Conservation (phyloP, 1,284 basidiomycete genomes). For the Phlebopus sp. region DNA sequence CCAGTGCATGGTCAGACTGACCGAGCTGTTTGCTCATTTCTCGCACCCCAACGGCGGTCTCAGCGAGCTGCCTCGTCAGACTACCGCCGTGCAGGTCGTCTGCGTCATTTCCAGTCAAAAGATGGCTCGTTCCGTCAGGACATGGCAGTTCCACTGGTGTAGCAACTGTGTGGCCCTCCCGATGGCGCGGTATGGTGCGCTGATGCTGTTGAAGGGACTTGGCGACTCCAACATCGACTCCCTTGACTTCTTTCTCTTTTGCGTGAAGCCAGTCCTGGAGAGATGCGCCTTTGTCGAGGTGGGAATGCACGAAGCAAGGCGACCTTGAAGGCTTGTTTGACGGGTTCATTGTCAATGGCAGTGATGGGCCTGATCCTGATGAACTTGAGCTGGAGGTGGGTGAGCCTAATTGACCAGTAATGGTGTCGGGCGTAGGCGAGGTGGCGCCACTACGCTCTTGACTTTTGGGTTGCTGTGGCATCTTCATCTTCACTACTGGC, state of each 20-base stretch:
- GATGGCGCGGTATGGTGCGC: constrained; percentile 14
- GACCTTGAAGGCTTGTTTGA: constrained; percentile 45
- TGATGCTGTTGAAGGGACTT: constrained; percentile 43
- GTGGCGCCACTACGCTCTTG: constrained; percentile 22
- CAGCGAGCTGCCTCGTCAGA: constrained; percentile 90
- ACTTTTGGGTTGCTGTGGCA: constrained; percentile 12
- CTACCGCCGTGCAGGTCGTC: constrained; percentile 71
- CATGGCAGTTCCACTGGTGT: constrained; percentile 17
- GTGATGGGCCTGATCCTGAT: constrained; percentile 30
- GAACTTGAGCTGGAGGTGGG: constrained; percentile 28
- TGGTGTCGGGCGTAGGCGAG: constrained; percentile 25
- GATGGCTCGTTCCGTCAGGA: constrained; percentile 16
- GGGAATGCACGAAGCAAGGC: constrained; percentile 86
- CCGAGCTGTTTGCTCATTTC: constrained; percentile 99
- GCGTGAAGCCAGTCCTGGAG: constrained; percentile 66
- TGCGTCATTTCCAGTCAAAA: constrained; percentile 44
- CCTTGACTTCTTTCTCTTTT: constrained; percentile 41
- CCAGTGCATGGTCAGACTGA: constrained; percentile 39
- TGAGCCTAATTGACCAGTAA: constrained; percentile 19
- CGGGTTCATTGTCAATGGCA: constrained; percentile 34
- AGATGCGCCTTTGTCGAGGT: constrained; percentile 74
- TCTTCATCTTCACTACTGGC: constrained; percentile 24
- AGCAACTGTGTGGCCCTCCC: constrained; percentile 8
- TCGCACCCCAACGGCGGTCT: constrained; percentile 94
- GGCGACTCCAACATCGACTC: constrained; percentile 45